Evolutionary conservation across 345 rosid species (phyloP), one percentile per base, ranked within the genome.

Genomic region (Lepidium aucheri): DNA sequence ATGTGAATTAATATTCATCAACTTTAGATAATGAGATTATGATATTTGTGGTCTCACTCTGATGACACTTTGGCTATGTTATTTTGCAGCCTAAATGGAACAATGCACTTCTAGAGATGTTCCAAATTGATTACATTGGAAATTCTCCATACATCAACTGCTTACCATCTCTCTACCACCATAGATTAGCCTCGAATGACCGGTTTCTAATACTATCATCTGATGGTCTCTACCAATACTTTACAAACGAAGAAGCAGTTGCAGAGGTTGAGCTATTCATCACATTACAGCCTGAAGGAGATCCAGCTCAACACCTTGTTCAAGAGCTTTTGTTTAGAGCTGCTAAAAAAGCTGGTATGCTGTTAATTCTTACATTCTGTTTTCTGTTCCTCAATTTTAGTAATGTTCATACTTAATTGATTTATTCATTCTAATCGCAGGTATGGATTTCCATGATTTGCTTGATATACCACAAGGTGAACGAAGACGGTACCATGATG

Each of bases 401-500:
- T 16, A 36, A 40, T 20, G 33, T 54, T 28, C 32, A 28, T 28
- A 28, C n/a, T 24, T 12, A 24, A 43, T 15, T 44, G 41, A 52
- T 52, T 57, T 20, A 30, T 58, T 4, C 30, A 9, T 39, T 36
- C 40, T 30, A n/a, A 50, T 78, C 72, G 69, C 82, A 93, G 98
- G 98, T 24, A 85, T 93, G 80, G 97, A 90, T 71, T 93, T 93
- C 44, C 81, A 93, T 32, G 97, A 93, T 52, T 62, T 93, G 75
- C 82, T 93, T 0, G 94, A 90, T 42, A 90, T 93, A 63, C 98
- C 97, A 1, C 97, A 90, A 67, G 98, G 97, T 17, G 98, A 93
- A 60, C 69, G 97, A 7, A 74, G 98, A 57, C 74, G 94, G 67
- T 93, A 93, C 77, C 98, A 93, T 14, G 98, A 93, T 39, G 98